phyloP scores from a whole-genome alignment of 768 basidiomycete species.

The Pleurotus djamor region DNA sequence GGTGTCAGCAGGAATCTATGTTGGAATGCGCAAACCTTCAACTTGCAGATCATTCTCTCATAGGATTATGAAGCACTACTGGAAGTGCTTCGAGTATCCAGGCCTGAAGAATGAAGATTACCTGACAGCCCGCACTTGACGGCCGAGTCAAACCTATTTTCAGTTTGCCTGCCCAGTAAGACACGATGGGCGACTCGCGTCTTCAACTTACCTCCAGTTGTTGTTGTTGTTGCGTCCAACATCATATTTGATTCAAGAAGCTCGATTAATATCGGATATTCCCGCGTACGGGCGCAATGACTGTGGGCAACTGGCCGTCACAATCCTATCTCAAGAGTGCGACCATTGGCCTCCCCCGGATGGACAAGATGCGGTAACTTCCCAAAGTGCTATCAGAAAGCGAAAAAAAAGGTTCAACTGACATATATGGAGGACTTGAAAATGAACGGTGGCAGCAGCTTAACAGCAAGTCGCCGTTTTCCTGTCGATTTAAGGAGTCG shows the following conservation, averaged over 20 bases:
- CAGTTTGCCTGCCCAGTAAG: neutral
- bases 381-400: neutral
- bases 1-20: too few species aligned
- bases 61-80: too few species aligned
- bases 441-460: neutral
- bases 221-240: neutral
- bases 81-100: too few species aligned
- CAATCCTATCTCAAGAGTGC: neutral
- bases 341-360: neutral
- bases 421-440: neutral
- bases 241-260: constrained; percentile 1
- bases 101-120: neutral
- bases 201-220: neutral
- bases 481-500: neutral
- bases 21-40: too few species aligned
- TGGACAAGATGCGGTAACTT: neutral
- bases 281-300: constrained; percentile 3
- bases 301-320: neutral
- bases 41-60: too few species aligned
- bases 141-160: neutral
- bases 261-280: constrained; percentile 6
- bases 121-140: neutral
- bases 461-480: neutral
- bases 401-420: neutral
- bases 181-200: too few species aligned